Evolutionary conservation across 2,329 filamentous ascomycete species (phyloP), one percentile per base, ranked within the genome.

Genomic region (Pyricularia sp.): DNA sequence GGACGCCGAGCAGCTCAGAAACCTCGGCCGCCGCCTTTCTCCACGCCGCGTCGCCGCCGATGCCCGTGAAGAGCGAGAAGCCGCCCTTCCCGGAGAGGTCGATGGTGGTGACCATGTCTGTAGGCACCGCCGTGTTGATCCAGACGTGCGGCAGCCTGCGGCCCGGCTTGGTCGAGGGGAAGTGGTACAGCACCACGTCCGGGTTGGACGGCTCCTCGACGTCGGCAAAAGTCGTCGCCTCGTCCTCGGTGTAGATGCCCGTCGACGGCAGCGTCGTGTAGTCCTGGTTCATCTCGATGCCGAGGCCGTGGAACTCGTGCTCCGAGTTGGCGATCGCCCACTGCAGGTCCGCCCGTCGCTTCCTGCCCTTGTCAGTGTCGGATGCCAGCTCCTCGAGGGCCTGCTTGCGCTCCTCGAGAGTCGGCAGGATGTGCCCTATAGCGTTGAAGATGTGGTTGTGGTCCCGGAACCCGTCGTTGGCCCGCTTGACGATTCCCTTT

Each of bases 91-190:
- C 85, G 0, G 82, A 82, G 1, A 88, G 72, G 70, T 88, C 85
- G 60, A 84, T 80, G 0, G 84, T 87, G 1, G 83, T 86, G 22
- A 83, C 73, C 16, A 74, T 73, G 64, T 77, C 70, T 10, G 73
- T 73, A 0, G 83, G 79, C 12, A 76, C 69, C 7, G 75, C 69
- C 24, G 76, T 77, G 72, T 85, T 82, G 19, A 88, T 73, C 86
- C 86, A 88, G 0, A 78, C 84, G 71, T 89, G 86, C 5, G 86
- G 86, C 26, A 88, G 72, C 2, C 85, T 76, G 33, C 77, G 76
- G 8, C 86, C 86, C 0, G 86, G 86, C 68, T 81, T 85, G 2
- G 85, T 87, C 62, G 72, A 79, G 49, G 77, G 75, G 40, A 76
- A 72, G 67, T 82, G 75, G 53, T 79, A 70, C 13, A 78, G 69